Evolutionary conservation across 164 flowering plant genomes (phyloP), one percentile per base, ranked within the genome.

Genomic region (Pachysandra terminalis): DNA sequence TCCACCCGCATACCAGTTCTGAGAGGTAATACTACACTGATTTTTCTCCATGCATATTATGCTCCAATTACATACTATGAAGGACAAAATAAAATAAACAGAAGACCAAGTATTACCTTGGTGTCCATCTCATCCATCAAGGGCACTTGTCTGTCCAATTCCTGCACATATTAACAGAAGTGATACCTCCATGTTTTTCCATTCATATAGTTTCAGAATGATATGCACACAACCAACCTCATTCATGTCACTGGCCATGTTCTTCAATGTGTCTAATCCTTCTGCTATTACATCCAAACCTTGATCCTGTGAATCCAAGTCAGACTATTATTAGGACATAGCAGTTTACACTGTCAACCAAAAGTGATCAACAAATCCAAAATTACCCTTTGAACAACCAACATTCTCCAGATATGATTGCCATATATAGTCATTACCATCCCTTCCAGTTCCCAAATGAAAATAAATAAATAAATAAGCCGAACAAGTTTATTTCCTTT

Each of bases 191-290:
- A 8, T 23, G 22, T 21, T 51, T 45, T 26, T 40, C 22, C n/a
- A 26, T 62, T 19, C 32, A 65, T 52, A 28, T 15, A 9, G 56
- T 9, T 19, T n/a, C 8, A 9, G 25, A 12, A 52, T 8, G 37
- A 9, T 26, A 45, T 28, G 14, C 61, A 61, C 75, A 56, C 12
- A 66, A 32, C 78, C 55, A 66, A 93, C 98, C 97, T 96, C 99
- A 83, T 96, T 96, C 98, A 96, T 92, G 78, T 90, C 97, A 74
- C 69, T 75, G 23, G 97, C 99, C 98, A 95, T 88, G 65, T 92
- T 88, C 74, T 92, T 95, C 74, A 95, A 73, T 17, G 91, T 90
- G 71, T 86, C 97, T 73, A 95, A 71, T 55, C 99, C 98, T 77
- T 95, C 96, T 53, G 98, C 74, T 64, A 95, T 92, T 77, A 84